phyloP scores from a whole-genome alignment of 2,329 filamentous ascomycete species.

The Purpureocillium lavendulum region DNA sequence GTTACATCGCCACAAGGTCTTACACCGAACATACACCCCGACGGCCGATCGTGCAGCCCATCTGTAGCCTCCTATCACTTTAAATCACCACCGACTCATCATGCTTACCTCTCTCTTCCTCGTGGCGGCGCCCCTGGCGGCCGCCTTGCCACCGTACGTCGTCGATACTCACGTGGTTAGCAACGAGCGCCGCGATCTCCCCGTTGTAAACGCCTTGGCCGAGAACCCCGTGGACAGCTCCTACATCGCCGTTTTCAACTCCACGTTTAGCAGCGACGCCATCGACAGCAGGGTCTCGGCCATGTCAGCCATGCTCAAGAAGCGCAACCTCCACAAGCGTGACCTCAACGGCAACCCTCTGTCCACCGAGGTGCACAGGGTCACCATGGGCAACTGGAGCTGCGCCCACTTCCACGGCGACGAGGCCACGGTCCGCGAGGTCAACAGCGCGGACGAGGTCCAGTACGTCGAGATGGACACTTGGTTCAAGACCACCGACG shows the following conservation, averaged over 20 bases:
- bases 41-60: too few relatives aligned
- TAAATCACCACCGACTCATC: conserved; percentile 3
- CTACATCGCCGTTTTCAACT: conserved; percentile 60
- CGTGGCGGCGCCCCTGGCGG: conserved; percentile 16
- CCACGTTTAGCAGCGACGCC: conserved; percentile 35
- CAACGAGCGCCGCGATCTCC: conserved; percentile 17
- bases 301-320: conserved; percentile 41
- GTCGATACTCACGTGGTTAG: conserved; percentile 4
- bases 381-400: conserved; percentile 41
- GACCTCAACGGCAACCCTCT: conserved; percentile 36
- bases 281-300: conserved; percentile 41
- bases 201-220: conserved; percentile 41
- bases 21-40: too few relatives aligned
- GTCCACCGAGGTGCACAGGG: conserved; percentile 36
- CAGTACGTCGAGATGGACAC: conserved; percentile 47
- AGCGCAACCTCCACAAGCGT: conserved; percentile 48
- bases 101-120: conserved; percentile 15
- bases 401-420: conserved; percentile 46
- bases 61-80: too few relatives aligned
- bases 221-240: conserved; percentile 42
- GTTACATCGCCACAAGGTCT: background rate
- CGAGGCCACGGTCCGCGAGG: conserved; percentile 37
- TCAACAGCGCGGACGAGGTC: conserved; percentile 40
- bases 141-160: conserved; percentile 15
- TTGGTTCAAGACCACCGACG: conserved; percentile 31